Evolutionary conservation across 495 filamentous ascomycete species (phyloP), one percentile per base, ranked within the genome.

Genomic region (Parachaetomium inaequale): DNA sequence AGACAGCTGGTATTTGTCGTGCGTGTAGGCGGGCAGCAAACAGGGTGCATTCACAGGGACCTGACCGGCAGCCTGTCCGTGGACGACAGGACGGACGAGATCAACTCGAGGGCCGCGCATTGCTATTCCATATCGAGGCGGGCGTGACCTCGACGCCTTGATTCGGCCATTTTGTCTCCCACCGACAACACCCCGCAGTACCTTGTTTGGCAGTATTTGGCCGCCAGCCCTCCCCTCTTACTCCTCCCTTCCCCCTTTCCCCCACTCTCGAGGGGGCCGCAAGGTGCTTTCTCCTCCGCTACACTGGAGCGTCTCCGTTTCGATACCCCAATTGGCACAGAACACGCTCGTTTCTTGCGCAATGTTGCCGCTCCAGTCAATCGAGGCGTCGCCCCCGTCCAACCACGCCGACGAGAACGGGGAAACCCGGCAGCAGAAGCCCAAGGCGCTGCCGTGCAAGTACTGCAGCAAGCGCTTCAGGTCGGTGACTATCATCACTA

Each of bases 381-480:
- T 80, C 70, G 78, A 81, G 64, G 75, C 74, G 50, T 68, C 76
- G 59, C 66, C 72, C 60, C 70, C 74, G 46, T 70, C 72, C 62
- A 66, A 67, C 56, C 69, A 65, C 72, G 72, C 75, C 74, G 76
- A 77, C 49, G 77, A 80, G 66, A 74, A 72, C 53, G 75, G 76
- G 63, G 79, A 82, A 66, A 64, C 68, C 61, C 78, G 78, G 66
- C 76, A 76, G 58, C 79, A 81, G 71, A 82, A 82, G 60, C 78
- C 79, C 59, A 82, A 82, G 72, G 77, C 77, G 46, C 70, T 83
- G 66, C 80, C 78, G 61, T 83, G 81, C 74, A 77, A 79, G 69
- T 83, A 80, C 58, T 83, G 81, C 70, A 76, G 77, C 68, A 80
- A 82, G 68, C 74, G 76, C 54, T 85, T 85, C 74, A 81, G 80